Conservation (phyloP, 1,284 basidiomycete genomes). For the Puccinia hordei region DNA sequence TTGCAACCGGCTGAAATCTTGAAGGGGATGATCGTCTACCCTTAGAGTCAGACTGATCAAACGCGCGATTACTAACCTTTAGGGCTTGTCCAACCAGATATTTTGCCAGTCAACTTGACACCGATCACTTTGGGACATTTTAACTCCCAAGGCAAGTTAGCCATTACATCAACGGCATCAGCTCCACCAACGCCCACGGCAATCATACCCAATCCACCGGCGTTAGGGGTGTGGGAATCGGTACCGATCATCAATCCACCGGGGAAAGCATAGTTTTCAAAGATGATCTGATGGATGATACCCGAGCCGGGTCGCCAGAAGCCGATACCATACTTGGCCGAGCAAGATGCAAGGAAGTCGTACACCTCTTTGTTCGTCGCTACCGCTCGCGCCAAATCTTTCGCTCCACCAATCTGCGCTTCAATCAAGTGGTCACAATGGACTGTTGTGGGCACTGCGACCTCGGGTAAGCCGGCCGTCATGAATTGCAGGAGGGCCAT, state of each 20-base stretch:
- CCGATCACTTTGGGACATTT: conserved; percentile 99
- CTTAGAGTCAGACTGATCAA: too few species aligned
- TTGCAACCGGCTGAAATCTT: conserved; percentile 4
- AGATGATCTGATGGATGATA: conserved; percentile 81
- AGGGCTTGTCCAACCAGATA: conserved; percentile 94
- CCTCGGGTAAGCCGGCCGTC: conserved; percentile 97
- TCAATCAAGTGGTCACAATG: conserved; percentile 97
- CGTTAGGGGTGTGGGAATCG: conserved; percentile 98
- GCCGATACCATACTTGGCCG: conserved; percentile 97
- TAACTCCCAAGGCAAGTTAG: conserved; percentile 95
- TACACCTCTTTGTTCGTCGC: conserved; percentile 98
- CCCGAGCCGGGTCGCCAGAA: conserved; percentile 99
- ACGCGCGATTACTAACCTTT: conserved; percentile 69
- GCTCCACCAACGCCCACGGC: conserved; percentile 99
- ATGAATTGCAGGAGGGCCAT: conserved; percentile 99
- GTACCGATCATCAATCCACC: conserved; percentile 99
- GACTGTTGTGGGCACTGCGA: conserved; percentile 87
- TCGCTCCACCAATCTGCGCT: conserved; percentile 87
- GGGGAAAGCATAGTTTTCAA: conserved; percentile 99
- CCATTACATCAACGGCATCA: conserved; percentile 99
- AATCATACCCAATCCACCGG: conserved; percentile 98
- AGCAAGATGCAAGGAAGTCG: conserved; percentile 96
- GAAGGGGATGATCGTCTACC: too few species aligned
- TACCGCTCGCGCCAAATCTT: conserved; percentile 90
- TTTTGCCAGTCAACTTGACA: conserved; percentile 93